phyloP scores from a whole-genome alignment of 768 basidiomycete genomes.

The Leccinum fibrillosum region DNA sequence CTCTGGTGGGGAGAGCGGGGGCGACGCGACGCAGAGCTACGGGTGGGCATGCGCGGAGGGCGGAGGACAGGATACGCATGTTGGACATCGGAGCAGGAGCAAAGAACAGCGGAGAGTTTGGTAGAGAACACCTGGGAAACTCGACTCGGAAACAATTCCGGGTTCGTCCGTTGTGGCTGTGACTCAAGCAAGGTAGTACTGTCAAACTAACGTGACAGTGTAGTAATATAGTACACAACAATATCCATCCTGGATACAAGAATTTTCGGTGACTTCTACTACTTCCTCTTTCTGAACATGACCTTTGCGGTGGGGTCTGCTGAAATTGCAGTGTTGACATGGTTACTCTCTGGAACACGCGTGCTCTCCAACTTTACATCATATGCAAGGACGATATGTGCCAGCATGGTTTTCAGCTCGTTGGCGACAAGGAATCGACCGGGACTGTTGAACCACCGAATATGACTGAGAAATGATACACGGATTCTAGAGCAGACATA shows the following conservation, averaged over 20 bases:
- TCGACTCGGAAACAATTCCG: slow-evolving; percentile 9
- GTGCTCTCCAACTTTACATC: neutral
- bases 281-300: neutral
- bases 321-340: neutral
- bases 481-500: neutral
- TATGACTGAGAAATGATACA: neutral
- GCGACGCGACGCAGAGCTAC: slow-evolving; percentile 39
- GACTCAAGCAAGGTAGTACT: neutral
- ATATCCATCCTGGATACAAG: neutral
- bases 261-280: neutral
- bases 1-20: slow-evolving; percentile 38
- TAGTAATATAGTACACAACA: neutral
- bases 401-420: neutral
- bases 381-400: neutral
- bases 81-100: slow-evolving; percentile 19
- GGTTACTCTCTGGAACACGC: neutral
- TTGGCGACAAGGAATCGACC: slow-evolving; percentile 11
- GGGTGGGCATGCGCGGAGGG: slow-evolving; percentile 61
- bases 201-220: too few relatives aligned
- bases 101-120: neutral
- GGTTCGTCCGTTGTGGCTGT: slow-evolving; percentile 21
- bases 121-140: slow-evolving; percentile 8
- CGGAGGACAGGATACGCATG: slow-evolving; percentile 61
- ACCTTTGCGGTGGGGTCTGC: neutral
- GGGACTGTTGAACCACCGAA: neutral